phyloP scores from a whole-genome alignment of 2,329 filamentous ascomycete species.

The Nemania serpens region DNA sequence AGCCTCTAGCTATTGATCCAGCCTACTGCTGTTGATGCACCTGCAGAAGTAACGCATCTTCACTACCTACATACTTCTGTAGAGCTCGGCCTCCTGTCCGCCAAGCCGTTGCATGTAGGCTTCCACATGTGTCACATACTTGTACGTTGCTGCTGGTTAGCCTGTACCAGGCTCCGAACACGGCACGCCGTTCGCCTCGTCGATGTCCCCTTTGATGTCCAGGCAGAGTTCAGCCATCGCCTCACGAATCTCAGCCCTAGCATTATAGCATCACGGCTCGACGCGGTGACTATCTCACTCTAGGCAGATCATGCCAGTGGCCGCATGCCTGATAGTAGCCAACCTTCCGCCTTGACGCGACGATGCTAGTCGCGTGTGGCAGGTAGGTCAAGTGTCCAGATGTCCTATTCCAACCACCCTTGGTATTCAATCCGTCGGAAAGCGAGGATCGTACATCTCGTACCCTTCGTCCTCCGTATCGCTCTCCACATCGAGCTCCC shows the following conservation, averaged over 20 bases:
- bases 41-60: too few relatives aligned
- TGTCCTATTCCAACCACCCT: background rate
- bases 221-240: too few relatives aligned
- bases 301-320: background rate
- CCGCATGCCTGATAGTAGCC: background rate
- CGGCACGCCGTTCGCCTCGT: too few relatives aligned
- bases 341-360: background rate
- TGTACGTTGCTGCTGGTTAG: too few relatives aligned
- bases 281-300: background rate
- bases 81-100: too few relatives aligned
- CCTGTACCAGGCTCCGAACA: too few relatives aligned
- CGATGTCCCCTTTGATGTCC: too few relatives aligned
- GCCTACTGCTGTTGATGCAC: too few relatives aligned
- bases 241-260: background rate
- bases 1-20: too few relatives aligned
- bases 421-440: constrained; percentile 60
- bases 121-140: too few relatives aligned
- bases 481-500: constrained; percentile 53
- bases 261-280: background rate
- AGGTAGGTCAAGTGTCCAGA: background rate
- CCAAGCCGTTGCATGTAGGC: too few relatives aligned
- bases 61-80: too few relatives aligned
- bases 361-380: background rate
- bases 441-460: constrained; percentile 66
- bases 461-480: constrained; percentile 74